Percentiles rank a stretch among this genome's conserved stretches.
These are phyloP conservation scores for Rhodomyrtus tomentosa DNA, from an alignment of 345 rosid genomes.

Conservation along the genomic window DNA sequence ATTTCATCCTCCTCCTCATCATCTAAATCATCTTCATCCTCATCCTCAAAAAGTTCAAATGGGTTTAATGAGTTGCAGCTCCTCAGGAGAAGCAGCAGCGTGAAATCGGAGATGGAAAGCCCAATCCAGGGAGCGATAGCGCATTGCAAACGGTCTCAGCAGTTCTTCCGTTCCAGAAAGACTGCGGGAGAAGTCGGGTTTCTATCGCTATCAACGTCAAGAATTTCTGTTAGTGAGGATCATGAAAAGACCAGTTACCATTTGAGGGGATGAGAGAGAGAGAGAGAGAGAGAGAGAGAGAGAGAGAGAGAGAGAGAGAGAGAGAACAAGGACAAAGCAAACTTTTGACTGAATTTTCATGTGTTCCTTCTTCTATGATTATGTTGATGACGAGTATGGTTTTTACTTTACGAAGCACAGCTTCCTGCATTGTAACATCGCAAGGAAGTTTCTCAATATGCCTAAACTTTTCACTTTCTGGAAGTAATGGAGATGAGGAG, in stretches of 20 bases:
- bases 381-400: background rate
- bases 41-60: constrained; percentile 20
- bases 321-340: background rate
- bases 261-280: constrained; percentile 36
- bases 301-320: background rate
- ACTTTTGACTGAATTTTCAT: constrained; percentile 3
- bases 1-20: constrained; percentile 22
- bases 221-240: constrained; percentile 26
- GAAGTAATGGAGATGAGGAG: background rate
- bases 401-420: background rate
- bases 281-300: background rate
- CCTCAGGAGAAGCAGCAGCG: constrained; percentile 57
- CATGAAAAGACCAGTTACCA: constrained; percentile 38
- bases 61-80: constrained; percentile 25
- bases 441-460: background rate
- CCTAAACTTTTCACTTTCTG: background rate
- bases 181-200: constrained; percentile 35
- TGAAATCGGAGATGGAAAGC: constrained; percentile 15
- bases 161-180: constrained; percentile 32
- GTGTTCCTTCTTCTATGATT: background rate
- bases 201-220: constrained; percentile 43
- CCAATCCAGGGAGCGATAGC: constrained; percentile 16
- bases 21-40: constrained; percentile 26
- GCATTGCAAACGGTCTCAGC: constrained; percentile 30
- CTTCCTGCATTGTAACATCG: background rate